Conservation (phyloP, 2,329 filamentous ascomycete genomes). For the Talaromyces sp. region DNA sequence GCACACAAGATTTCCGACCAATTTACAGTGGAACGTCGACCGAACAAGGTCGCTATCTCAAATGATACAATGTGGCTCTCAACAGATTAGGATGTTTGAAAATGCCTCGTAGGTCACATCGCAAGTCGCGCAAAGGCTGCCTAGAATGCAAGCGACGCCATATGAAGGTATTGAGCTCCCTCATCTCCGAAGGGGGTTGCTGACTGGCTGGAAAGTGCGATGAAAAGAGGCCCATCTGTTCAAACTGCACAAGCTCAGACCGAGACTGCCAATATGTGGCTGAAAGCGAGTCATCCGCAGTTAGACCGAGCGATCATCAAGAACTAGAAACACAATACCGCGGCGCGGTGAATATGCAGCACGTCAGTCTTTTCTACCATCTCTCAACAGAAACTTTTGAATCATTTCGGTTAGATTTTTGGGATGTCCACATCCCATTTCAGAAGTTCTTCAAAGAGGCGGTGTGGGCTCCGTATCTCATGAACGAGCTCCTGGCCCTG, state of each 20-base stretch:
- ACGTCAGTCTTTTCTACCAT: not conserved
- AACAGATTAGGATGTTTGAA: no score
- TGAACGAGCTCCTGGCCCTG: constrained; percentile 4
- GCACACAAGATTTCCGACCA: no score
- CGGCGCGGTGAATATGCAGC: not conserved
- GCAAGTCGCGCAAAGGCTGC: constrained; percentile 2
- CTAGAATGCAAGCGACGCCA: constrained; percentile 5
- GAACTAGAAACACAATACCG: not conserved
- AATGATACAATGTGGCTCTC: no score
- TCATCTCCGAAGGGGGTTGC: not conserved
- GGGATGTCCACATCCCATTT: not conserved
- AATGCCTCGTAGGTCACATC: not conserved
- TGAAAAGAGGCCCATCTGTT: not conserved
- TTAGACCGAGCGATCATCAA: no score
- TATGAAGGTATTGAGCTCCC: not conserved
- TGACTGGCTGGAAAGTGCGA: not conserved
- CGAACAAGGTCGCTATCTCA: no score
- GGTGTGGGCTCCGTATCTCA: not conserved
- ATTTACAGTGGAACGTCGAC: no score
- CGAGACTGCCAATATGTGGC: not conserved
- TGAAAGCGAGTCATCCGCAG: not conserved
- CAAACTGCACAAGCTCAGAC: not conserved
- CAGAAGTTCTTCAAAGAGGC: not conserved
- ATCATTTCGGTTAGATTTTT: not conserved
- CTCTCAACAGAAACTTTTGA: not conserved